These are phyloP conservation scores for Graphilbum fragrans DNA, from an alignment of 2,329 filamentous ascomycete genomes.

Conservation along the genomic window DNA sequence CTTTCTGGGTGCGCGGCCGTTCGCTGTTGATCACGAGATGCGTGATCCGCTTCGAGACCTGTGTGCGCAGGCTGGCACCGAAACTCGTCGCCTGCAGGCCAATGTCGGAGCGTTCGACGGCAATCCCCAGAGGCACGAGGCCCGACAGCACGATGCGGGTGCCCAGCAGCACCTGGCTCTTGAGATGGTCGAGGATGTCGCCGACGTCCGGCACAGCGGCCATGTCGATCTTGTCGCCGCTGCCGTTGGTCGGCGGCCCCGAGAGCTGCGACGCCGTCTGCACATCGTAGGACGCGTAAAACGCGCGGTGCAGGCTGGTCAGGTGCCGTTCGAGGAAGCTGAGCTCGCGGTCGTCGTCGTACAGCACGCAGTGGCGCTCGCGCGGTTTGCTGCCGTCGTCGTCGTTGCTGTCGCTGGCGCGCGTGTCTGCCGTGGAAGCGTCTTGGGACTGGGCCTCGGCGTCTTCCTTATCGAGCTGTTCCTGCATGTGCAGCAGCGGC, in stretches of 20 bases:
- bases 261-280: constrained; percentile 23
- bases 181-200: constrained; percentile 70
- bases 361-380: constrained; percentile 60
- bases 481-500: constrained; percentile 83
- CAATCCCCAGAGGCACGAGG: constrained; percentile 70
- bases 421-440: constrained; percentile 14
- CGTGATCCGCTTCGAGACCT: constrained; percentile 51
- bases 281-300: constrained; percentile 73
- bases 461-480: constrained; percentile 77
- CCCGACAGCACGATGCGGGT: constrained; percentile 81
- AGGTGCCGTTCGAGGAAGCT: constrained; percentile 65
- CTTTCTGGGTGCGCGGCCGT: constrained; percentile 76
- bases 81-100: constrained; percentile 79
- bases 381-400: constrained; percentile 12
- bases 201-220: constrained; percentile 59
- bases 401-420: not conserved
- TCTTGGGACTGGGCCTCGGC: constrained; percentile 13
- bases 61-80: constrained; percentile 53
- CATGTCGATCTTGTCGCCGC: constrained; percentile 27
- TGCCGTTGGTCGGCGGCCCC: too few species aligned
- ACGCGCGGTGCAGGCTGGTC: constrained; percentile 60
- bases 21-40: constrained; percentile 62
- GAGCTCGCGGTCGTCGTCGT: constrained; percentile 80
- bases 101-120: constrained; percentile 73
- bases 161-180: constrained; percentile 60